Percentiles rank a stretch among this genome's conserved stretches.
These are phyloP conservation scores for Cladorrhinum sp. DNA, from an alignment of 2,329 filamentous ascomycete genomes.

Conservation along the genomic window DNA sequence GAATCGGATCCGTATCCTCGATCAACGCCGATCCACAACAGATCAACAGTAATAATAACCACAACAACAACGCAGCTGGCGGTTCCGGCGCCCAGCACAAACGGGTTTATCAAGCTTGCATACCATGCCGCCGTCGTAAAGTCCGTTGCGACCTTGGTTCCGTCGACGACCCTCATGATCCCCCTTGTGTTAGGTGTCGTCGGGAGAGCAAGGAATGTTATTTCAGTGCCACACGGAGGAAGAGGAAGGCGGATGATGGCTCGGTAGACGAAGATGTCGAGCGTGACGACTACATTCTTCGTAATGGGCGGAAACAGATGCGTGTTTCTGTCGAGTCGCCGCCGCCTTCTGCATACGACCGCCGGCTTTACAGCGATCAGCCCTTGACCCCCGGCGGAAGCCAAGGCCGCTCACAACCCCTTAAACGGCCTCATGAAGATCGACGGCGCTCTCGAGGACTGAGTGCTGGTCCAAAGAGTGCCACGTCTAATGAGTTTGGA, in stretches of 20 bases:
- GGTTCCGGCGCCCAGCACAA: slow-evolving; percentile 47
- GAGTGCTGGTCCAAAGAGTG: slow-evolving; percentile 30
- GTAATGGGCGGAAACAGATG: slow-evolving; percentile 70
- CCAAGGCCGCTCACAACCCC: slow-evolving; percentile 61
- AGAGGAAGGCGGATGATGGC: slow-evolving; percentile 65
- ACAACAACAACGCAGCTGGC: slow-evolving; percentile 6
- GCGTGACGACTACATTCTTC: slow-evolving; percentile 65
- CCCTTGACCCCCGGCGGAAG: slow-evolving; percentile 66
- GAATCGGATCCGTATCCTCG: neutral
- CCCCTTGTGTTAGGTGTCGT: slow-evolving; percentile 88
- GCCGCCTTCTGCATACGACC: slow-evolving; percentile 37
- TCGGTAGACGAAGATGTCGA: slow-evolving; percentile 47
- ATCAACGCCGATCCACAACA: neutral
- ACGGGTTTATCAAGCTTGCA: slow-evolving; percentile 62
- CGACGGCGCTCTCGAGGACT: neutral
- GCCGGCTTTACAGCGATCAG: slow-evolving; percentile 47
- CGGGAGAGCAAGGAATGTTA: slow-evolving; percentile 96
- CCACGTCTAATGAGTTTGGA: slow-evolving; percentile 36
- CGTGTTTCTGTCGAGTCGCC: slow-evolving; percentile 45
- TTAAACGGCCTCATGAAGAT: slow-evolving; percentile 57
- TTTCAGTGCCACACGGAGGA: slow-evolving; percentile 91
- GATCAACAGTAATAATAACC: neutral
- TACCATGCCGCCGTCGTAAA: slow-evolving; percentile 60
- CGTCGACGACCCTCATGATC: slow-evolving; percentile 91
- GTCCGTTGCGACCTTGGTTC: slow-evolving; percentile 64